phyloP scores from a whole-genome alignment of 352 stramenopile species.

The Globisporangium nagaii region DNA sequence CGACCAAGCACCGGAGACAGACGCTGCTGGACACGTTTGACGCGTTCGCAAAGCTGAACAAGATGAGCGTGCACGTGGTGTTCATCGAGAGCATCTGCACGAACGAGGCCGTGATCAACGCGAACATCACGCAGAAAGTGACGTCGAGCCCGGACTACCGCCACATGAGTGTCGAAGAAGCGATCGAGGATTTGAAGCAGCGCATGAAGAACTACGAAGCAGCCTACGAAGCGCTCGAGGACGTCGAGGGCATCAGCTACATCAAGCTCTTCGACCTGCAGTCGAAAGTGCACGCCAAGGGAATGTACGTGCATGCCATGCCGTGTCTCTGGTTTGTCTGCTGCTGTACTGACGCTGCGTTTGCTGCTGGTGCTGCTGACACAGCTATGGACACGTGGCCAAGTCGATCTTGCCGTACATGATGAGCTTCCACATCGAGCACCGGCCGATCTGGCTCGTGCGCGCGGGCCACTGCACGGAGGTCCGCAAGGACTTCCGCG shows the following conservation, averaged over 20 bases:
- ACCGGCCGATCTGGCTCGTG: constrained; percentile 90
- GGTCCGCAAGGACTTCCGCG: constrained; percentile 54
- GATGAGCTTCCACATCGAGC: constrained; percentile 94
- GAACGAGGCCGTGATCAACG: constrained; percentile 85
- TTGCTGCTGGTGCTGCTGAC: neutral
- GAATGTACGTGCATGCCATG: constrained; percentile 71
- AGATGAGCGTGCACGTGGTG: constrained; percentile 84
- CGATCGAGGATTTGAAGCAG: constrained; percentile 72
- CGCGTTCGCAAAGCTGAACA: constrained; percentile 45
- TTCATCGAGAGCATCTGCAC: constrained; percentile 94
- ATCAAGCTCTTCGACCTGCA: constrained; percentile 89
- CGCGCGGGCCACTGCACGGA: constrained; percentile 85
- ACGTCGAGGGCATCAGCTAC: constrained; percentile 84
- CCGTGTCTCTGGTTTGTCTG: neutral
- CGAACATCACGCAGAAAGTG: constrained; percentile 79
- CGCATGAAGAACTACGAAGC: constrained; percentile 87
- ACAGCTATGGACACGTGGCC: constrained; percentile 78
- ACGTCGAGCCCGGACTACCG: constrained; percentile 78
- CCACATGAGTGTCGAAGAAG: constrained; percentile 61
- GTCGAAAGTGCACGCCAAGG: constrained; percentile 83
- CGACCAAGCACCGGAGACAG: constrained; percentile 54
- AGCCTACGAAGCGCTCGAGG: constrained; percentile 82
- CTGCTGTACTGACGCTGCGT: neutral
- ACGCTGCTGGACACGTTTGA: constrained; percentile 58
- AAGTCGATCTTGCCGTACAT: constrained; percentile 92